Evolutionary conservation across 306 rosid species (phyloP).

Genomic region (Lathyrus sativus): DNA sequence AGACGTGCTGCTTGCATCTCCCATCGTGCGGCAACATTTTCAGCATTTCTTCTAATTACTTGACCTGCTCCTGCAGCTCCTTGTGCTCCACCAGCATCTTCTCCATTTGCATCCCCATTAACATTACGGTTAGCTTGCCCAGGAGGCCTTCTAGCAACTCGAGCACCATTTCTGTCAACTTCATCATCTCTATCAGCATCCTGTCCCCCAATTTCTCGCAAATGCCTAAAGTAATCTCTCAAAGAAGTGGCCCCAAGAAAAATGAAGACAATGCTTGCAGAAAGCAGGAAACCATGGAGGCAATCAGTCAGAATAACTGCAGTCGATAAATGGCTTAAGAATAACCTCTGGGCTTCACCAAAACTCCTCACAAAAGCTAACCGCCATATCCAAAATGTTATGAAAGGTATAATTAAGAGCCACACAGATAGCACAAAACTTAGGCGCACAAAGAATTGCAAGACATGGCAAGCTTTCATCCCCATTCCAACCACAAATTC

Average conservation of each 20-base stretch:
- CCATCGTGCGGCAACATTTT: conserved; percentile 97
- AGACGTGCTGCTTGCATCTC: conserved; percentile 99
- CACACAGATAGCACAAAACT: conserved; percentile 96
- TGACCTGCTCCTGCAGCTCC: conserved; percentile 95
- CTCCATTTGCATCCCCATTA: conserved; percentile 77
- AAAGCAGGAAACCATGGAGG: conserved; percentile 95
- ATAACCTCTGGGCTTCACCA: conserved; percentile 93
- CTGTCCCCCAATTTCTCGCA: conserved; percentile 94
- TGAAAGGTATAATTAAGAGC: conserved; percentile 95
- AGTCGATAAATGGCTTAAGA: conserved; percentile 85
- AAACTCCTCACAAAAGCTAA: conserved; percentile 97
- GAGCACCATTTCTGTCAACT: conserved; percentile 92
- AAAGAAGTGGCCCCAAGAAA: conserved; percentile 97
- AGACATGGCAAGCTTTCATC: conserved; percentile 95
- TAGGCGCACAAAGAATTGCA: conserved; percentile 91
- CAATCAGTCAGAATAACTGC: conserved; percentile 93
- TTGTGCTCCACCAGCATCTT: conserved; percentile 86
- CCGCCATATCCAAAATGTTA: conserved; percentile 99
- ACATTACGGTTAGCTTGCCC: conserved; percentile 83
- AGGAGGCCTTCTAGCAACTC: conserved; percentile 85
- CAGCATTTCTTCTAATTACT: conserved; percentile 89
- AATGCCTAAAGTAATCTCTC: conserved; percentile 97
- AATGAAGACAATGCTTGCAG: conserved; percentile 97
- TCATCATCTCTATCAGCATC: conserved; percentile 96
- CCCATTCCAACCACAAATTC: conserved; percentile 98